These are phyloP conservation scores for Croton laevigatus DNA, from an alignment of 441 rosid species.

Conservation along the genomic window DNA sequence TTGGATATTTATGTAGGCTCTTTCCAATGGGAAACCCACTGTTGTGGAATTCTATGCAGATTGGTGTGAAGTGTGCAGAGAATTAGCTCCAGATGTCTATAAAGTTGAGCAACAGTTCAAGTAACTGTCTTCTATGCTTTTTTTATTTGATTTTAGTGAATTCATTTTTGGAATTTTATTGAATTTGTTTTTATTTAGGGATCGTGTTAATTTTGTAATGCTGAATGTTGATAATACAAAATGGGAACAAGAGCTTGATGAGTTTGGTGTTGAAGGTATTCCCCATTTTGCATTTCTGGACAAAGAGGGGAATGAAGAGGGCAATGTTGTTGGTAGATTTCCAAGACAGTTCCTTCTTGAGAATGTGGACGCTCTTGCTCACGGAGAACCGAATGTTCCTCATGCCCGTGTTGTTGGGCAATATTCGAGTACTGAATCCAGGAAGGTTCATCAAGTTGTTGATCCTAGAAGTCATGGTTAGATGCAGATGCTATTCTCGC, in stretches of 20 bases:
- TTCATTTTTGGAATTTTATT: neutral
- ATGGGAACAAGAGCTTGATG: slow-evolving; percentile 96
- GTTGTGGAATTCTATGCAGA: slow-evolving; percentile 96
- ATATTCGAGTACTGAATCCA: slow-evolving; percentile 64
- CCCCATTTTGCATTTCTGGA: slow-evolving; percentile 91
- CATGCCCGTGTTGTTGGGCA: slow-evolving; percentile 86
- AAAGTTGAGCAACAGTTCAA: slow-evolving; percentile 89
- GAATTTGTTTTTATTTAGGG: slow-evolving; percentile 38
- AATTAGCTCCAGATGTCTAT: slow-evolving; percentile 93
- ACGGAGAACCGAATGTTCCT: slow-evolving; percentile 66
- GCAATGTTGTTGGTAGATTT: slow-evolving; percentile 87
- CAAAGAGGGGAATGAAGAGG: slow-evolving; percentile 84
- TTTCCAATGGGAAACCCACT: slow-evolving; percentile 89
- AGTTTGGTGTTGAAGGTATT: slow-evolving; percentile 95
- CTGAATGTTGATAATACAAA: slow-evolving; percentile 92
- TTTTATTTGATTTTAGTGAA: neutral
- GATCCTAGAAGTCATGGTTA: slow-evolving; percentile 94
- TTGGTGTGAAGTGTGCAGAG: slow-evolving; percentile 97
- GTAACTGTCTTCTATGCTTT: slow-evolving; percentile 31
- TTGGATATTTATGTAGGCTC: slow-evolving; percentile 44
- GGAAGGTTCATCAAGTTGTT: slow-evolving; percentile 68
- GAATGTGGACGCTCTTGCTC: slow-evolving; percentile 79
- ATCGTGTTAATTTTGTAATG: slow-evolving; percentile 89
- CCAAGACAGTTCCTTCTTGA: slow-evolving; percentile 69
- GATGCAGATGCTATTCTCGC: slow-evolving; percentile 27